Evolutionary conservation across 129 eudicot species (phyloP), one percentile per base, ranked within the genome.

Genomic region (Dittrichia graveolens): DNA sequence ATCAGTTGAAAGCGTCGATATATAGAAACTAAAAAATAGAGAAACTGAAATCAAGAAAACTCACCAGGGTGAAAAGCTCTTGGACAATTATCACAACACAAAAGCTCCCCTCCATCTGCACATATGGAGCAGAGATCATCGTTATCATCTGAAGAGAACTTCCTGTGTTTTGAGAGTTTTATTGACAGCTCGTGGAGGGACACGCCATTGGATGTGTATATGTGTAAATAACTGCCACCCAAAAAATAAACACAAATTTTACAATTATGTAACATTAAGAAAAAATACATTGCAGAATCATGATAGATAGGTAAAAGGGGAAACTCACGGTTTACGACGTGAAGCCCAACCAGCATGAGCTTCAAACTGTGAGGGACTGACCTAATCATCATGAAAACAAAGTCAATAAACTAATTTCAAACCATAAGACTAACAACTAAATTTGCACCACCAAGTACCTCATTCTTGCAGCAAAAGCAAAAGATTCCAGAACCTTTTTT

Each of bases 291-390:
- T 8, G 40, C 19, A 14, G 4, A 47, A 35, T 35, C 69, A 69
- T 74, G 31, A 37, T 34, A 40, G 5, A 48, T 15, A 12, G 19
- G 49, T 34, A 49, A 16, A 63, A 60, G 7, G 24, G 42, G 65
- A 50, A 45, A 85, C 96, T 80, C 72, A 93, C 98, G 98, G 98
- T 77, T 94, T 94, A 44, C 96, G 88, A 13, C 98, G 96, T 55
- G 93, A 78, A 70, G 91, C 86, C 81, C 78, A 88, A 61, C 98
- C 98, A 74, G 98, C 98, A 83, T 94, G 98, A 42, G 95, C 92
- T 78, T 94, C 98, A 76, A 94, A 94, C 48, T 80, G 86, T 31
- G 98, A 94, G 38, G 98, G 96, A 64, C 98, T 94, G 48, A 94
- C 89, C 98, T 93, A 89, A 68, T 67, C 67, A 81, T 56, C 42